Evolutionary conservation across 2,329 filamentous ascomycete genomes (phyloP), one percentile per base, ranked within the genome.

Genomic region (Microsporum audouinii): DNA sequence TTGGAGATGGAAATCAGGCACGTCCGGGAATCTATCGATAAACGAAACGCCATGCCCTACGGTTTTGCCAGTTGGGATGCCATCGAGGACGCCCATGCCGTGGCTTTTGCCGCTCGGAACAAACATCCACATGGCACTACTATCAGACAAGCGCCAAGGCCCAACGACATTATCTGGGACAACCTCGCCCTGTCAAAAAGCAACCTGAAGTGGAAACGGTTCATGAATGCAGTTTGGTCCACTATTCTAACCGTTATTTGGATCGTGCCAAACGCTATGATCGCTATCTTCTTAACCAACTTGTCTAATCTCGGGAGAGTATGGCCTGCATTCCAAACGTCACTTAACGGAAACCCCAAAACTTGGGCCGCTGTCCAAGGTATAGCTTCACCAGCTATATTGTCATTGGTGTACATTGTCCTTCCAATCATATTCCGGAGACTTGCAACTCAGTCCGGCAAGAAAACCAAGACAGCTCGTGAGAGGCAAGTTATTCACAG

Each of bases 151-250:
- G 91, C 94, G 0, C 91, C 94, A 1, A 84, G 85, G 62, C 92
- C 94, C 2, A 90, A 88, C 70, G 92, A 97, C 71, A 83, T 99
- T 59, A 95, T 99, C 65, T 99, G 94, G 94, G 87, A 90, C 71
- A 99, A 99, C 69, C 82, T 99, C 77, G 82, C 84, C 4, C 77
- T 97, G 61, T 83, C 80, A 14, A 85, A 85, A 43, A 78, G 82
- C 33, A 82, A 85, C 0, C 84, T 91, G 59, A 82, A 82, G 64
- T 88, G 87, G 77, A 87, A 87, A 67, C 81, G 86, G 43, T 81
- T 92, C 64, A 80, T 90, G 68, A 95, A 94, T 75, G 88, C 88
- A 63, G 73, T 96, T 61, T 96, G 91, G 90, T 86, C 96, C 47
- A 77, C 82, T 2, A 68, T 92, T 0, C 76, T 99, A 59, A 97